Evolutionary conservation across 148 eudicot genomes (phyloP).

Genomic region (Dianthus caryophyllus): DNA sequence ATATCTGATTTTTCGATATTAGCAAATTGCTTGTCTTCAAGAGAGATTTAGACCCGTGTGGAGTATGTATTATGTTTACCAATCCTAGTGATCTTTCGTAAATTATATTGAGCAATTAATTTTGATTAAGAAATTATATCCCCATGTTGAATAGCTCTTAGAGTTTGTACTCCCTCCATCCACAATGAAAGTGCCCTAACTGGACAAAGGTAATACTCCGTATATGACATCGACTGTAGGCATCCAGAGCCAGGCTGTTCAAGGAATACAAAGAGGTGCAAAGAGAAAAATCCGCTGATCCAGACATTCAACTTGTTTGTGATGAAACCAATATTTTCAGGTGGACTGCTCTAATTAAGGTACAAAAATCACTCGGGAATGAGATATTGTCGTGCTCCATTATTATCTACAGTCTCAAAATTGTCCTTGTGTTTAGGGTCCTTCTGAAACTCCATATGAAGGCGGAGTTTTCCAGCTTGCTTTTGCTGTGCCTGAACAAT

Average conservation of each 20-base stretch:
- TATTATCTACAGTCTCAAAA: background rate
- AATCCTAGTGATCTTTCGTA: too few relatives aligned
- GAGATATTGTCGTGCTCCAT: background rate
- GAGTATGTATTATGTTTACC: background rate
- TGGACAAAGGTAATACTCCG: background rate
- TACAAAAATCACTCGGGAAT: constrained; percentile 8
- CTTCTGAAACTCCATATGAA: constrained; percentile 91
- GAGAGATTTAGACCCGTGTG: background rate
- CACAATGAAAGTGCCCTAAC: too few relatives aligned
- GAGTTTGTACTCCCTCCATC: too few relatives aligned
- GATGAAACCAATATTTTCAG: constrained; percentile 47
- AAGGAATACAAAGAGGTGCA: constrained; percentile 96
- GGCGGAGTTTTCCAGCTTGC: constrained; percentile 99
- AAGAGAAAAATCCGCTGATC: constrained; percentile 82
- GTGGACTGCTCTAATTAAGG: constrained; percentile 76
- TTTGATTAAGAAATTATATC: background rate
- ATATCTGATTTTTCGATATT: background rate
- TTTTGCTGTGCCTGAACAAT: constrained; percentile 91
- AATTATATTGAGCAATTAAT: background rate
- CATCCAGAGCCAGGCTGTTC: constrained; percentile 91
- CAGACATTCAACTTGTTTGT: constrained; percentile 84
- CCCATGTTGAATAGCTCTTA: background rate
- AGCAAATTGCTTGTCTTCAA: background rate
- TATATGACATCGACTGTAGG: constrained; percentile 35
- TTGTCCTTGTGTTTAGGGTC: constrained; percentile 48